Evolutionary conservation across 345 rosid species (phyloP).

Genomic region (Eucalyptus viminalis): DNA sequence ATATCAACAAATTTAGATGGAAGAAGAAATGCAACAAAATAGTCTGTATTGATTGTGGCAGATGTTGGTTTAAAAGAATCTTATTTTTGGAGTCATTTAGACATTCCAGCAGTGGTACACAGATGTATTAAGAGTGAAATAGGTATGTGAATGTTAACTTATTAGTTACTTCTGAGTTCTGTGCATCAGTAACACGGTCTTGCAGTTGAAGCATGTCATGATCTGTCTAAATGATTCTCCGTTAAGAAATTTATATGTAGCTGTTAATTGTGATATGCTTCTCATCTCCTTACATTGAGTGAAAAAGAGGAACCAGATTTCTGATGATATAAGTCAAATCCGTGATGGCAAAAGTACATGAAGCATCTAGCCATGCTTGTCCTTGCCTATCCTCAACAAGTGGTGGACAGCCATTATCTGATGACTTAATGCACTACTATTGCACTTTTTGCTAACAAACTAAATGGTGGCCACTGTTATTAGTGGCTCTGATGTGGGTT

Average conservation of each 20-base stretch:
- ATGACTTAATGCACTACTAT: not conserved
- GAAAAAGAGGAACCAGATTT: not conserved
- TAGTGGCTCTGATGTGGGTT: not conserved
- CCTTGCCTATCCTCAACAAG: not conserved
- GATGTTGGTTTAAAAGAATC: not conserved
- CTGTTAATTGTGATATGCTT: not conserved
- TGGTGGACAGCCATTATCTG: not conserved
- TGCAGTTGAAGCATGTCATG: not conserved
- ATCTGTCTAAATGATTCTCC: not conserved
- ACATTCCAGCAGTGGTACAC: not conserved
- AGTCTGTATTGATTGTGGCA: not conserved
- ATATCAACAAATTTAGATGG: not conserved
- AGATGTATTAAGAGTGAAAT: not conserved
- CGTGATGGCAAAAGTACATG: not conserved
- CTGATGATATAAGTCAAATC: not conserved
- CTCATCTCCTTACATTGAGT: not conserved
- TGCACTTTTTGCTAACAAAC: not conserved
- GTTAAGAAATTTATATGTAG: not conserved
- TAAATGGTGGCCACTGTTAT: not conserved
- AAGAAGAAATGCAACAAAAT: not conserved
- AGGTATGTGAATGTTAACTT: not conserved
- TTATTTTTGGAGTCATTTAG: not conserved
- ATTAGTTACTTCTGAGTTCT: not conserved
- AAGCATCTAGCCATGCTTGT: not conserved
- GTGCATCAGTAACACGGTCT: not conserved